Base-by-base conservation (phyloP, 805 yeast genomes). In the Metschnikowia henanensis region DNA sequence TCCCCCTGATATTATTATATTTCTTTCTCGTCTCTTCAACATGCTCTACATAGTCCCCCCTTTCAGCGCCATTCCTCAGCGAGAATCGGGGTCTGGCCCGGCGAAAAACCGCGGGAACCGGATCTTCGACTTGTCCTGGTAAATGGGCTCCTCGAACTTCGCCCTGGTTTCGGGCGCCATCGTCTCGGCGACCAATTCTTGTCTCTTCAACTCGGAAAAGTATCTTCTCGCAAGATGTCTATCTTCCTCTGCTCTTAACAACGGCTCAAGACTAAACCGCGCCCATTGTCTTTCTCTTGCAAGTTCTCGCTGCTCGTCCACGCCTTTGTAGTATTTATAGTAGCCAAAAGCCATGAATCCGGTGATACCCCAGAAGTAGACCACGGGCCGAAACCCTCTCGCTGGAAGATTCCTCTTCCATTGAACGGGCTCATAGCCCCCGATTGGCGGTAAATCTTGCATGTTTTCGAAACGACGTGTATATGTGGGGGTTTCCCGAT, bases 361-460 rank as follows among this genome's bases (percentile, higher is more conserved):
- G 31, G 80, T 70, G 47, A 87, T 62, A 29, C 83, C 79, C 60
- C 79, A 79, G 47, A 87, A 74, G 70, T 84, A 87, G 34, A 86
- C 72, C 33, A 80, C 69, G 13, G 95, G 94, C 45, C 92, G 73
- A 70, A 87, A 87, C 2, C 96, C 96, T 54, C 96, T 75, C 2
- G 92, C 70, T 19, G 96, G 96, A 37, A 88, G 68, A 64, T 87
- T 84, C 62, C 95, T 79, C 69, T 84, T 84, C 95, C 95, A 88
- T 70, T 87, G 96, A 48, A 88, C 79, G 34, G 86, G 84, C 51
- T 84, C 90, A 59, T 88, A 87, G 49, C 96, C 95, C 45, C 87
- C 88, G 56, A 79, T 72, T 45, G 96, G 96, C 59, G 96, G 96
- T 60, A 88, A 70, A 60, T 88, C 96, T 75, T 88, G 96, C 76